Base-by-base conservation (phyloP, 1,139 yeast genomes). In the Debaryomyces nepalensis region DNA sequence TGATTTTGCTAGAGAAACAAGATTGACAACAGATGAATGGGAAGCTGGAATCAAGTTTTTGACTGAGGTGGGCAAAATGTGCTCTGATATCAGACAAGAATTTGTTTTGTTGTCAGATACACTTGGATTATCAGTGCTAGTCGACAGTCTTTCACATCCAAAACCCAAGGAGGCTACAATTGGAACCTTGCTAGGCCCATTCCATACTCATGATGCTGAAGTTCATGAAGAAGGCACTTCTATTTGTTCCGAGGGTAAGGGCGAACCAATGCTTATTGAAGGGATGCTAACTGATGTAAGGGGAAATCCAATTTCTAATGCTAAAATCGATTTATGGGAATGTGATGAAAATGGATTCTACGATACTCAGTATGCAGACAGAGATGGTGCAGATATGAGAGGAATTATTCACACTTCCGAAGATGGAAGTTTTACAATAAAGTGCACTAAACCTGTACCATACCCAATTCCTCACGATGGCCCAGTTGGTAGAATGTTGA, bases 401-500 rank as follows among this genome's bases (percentile, higher is more conserved):
- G 73, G 72, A 4, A 59, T 65, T 29, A 53, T 64, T 29, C 45
- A 40, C 37, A 58, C 70, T 3, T 54, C 55, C 26, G 46, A 42
- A 10, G 58, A 62, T 33, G 73, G 73, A 8, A 42, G 53, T 24
- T 65, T 58, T 44, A 44, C 54, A 24, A 59, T 60, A 37, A 52
- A 59, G 38, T 66, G 66, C 23, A 54, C 66, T 15, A 56, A 55
- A 21, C 73, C 73, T 5, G 67, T 65, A 5, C 55, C 70, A 21
- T 67, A 67, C 42, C 70, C 72, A 11, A 67, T 67, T 43, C 73
- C 72, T 9, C 63, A 62, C 47, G 72, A 67, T 51, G 73, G 73
- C 2, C 73, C 73, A 3, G 72, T 65, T 7, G 73, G 73, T 11
- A 49, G 54, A 34, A 47, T 67, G 38, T 54, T 67, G 41, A 51